Evolutionary conservation across 1,139 yeast species (phyloP).

Genomic region (Saccharomyces hybrid): DNA sequence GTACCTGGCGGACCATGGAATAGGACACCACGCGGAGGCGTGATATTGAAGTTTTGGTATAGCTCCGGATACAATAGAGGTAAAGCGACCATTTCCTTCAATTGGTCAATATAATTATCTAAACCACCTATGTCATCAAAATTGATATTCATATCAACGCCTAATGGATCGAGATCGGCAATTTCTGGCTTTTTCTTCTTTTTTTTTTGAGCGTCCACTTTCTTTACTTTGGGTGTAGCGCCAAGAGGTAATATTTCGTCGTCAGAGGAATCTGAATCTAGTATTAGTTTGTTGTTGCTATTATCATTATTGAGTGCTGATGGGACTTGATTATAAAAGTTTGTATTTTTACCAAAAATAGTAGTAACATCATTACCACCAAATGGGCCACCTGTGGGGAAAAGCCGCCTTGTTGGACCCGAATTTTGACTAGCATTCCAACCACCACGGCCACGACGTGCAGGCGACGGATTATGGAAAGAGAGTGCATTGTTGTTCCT

Average conservation of each 20-base stretch:
- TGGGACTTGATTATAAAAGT: conserved; percentile 29
- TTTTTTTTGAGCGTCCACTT: conserved; percentile 12
- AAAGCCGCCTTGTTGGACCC: conserved; percentile 52
- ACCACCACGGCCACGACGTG: conserved; percentile 33
- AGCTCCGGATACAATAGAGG: conserved; percentile 91
- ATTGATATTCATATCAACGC: conserved; percentile 87
- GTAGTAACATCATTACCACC: conserved; percentile 87
- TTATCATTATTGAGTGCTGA: conserved; percentile 36
- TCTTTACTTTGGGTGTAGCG: conserved; percentile 24
- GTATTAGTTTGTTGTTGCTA: conserved; percentile 13
- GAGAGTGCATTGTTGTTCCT: conserved; percentile 16
- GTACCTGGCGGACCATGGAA: conserved; percentile 99
- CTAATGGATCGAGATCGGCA: conserved; percentile 93
- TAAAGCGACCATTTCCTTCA: conserved; percentile 93
- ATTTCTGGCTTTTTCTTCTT: conserved; percentile 53
- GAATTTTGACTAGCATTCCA: conserved; percentile 25
- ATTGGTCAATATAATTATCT: conserved; percentile 80
- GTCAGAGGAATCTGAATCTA: conserved; percentile 68
- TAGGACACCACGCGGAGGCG: conserved; percentile 95
- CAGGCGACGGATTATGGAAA: conserved; percentile 27
- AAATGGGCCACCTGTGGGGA: conserved; percentile 96
- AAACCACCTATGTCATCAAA: conserved; percentile 90
- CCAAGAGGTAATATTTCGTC: conserved; percentile 40
- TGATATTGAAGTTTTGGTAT: conserved; percentile 79
- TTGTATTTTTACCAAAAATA: conserved; percentile 60